Evolutionary conservation across 306 rosid genomes (phyloP).

Genomic region (Potentilla sterilis): DNA sequence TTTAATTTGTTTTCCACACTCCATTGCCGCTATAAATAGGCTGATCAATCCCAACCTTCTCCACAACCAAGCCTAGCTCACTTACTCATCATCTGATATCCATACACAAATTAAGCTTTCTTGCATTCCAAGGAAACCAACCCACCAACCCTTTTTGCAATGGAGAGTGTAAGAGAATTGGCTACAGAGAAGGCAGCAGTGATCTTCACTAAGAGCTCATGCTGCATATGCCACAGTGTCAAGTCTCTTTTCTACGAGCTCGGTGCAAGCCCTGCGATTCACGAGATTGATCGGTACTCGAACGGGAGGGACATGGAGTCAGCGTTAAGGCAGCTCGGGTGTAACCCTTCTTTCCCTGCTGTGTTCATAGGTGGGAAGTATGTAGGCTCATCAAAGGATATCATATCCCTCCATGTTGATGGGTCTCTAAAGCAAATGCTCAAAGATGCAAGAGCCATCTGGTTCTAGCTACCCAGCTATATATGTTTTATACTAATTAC

Average conservation of each 20-base stretch:
- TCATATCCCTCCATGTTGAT: constrained; percentile 89
- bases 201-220: constrained; percentile 91
- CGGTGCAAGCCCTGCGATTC: constrained; percentile 93
- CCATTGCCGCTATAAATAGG: constrained; percentile 66
- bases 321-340: constrained; percentile 74
- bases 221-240: constrained; percentile 93
- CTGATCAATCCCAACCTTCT: constrained; percentile 37
- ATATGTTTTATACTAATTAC: not conserved
- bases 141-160: constrained; percentile 13
- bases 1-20: constrained; percentile 30
- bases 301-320: constrained; percentile 85
- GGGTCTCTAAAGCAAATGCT: constrained; percentile 92
- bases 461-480: constrained; percentile 62
- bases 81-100: not conserved
- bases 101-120: not conserved
- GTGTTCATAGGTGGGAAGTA: constrained; percentile 88
- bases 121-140: constrained; percentile 7
- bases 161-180: constrained; percentile 82
- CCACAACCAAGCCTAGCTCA: constrained; percentile 39
- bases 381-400: constrained; percentile 85
- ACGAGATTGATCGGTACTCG: constrained; percentile 73
- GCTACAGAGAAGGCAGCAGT: constrained; percentile 96
- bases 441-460: constrained; percentile 88
- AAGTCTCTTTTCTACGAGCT: constrained; percentile 85
- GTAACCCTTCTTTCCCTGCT: constrained; percentile 92